phyloP scores from a whole-genome alignment of 306 rosid species.

The Trifolium dubium region DNA sequence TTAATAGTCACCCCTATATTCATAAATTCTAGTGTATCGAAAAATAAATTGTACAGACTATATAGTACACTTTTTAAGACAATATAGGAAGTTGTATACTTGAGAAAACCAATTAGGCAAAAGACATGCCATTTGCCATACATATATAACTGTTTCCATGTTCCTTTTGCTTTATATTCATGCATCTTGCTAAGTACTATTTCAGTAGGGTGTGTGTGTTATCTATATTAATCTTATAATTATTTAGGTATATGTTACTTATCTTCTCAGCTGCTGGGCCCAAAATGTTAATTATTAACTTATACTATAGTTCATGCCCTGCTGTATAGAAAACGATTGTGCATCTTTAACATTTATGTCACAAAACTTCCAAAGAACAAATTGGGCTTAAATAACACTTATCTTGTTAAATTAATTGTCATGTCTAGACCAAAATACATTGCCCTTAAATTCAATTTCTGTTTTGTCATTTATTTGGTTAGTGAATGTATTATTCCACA shows the following conservation, averaged over 20 bases:
- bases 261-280: conserved; percentile 26
- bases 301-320: background rate
- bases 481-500: conserved; percentile 31
- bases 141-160: conserved; percentile 6
- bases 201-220: background rate
- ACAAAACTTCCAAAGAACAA: conserved; percentile 20
- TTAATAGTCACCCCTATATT: too few relatives aligned
- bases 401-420: conserved; percentile 5
- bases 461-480: conserved; percentile 10
- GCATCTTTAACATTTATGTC: conserved; percentile 20
- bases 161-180: conserved; percentile 21
- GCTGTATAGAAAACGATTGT: conserved; percentile 22
- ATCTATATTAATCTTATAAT: background rate
- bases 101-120: too few relatives aligned
- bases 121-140: background rate
- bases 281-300: background rate
- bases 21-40: too few relatives aligned
- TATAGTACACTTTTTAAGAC: too few relatives aligned
- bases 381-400: conserved; percentile 28
- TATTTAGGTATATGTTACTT: conserved; percentile 19
- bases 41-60: too few relatives aligned
- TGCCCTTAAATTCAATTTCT: conserved; percentile 18
- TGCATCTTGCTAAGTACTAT: conserved; percentile 20
- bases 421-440: conserved; percentile 4
- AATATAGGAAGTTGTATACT: too few relatives aligned